Evolutionary conservation across 129 eudicot species (phyloP).

Genomic region (Pittosporum tobira): DNA sequence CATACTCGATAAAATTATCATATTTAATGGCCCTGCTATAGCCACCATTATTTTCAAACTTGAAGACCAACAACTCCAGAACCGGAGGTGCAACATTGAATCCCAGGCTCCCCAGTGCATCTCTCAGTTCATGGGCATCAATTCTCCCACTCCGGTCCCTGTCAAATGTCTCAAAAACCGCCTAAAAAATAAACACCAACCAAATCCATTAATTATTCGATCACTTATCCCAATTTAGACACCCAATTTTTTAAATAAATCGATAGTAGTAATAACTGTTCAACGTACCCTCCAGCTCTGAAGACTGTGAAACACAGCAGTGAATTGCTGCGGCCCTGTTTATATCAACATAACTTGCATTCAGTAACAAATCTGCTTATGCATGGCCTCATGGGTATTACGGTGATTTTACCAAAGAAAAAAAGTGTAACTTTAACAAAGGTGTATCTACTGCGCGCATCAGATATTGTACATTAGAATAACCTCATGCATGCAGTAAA

Average conservation of each 20-base stretch:
- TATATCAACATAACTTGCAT: background rate
- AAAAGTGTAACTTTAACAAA: no score
- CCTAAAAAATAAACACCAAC: slow-evolving; percentile 24
- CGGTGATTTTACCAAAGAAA: no score
- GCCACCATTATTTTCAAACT: slow-evolving; percentile 83
- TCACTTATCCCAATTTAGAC: background rate
- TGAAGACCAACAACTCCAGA: slow-evolving; percentile 66
- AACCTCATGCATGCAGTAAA: no score
- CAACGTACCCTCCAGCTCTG: slow-evolving; percentile 88
- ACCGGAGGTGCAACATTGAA: slow-evolving; percentile 57
- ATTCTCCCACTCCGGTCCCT: slow-evolving; percentile 85
- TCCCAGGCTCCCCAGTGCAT: slow-evolving; percentile 76
- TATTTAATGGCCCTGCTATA: slow-evolving; percentile 69
- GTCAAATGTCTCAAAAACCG: slow-evolving; percentile 70
- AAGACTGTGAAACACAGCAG: slow-evolving; percentile 64
- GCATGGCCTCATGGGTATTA: no score
- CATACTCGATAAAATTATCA: slow-evolving; percentile 94
- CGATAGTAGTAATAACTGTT: no score
- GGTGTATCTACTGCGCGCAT: no score
- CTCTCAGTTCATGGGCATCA: slow-evolving; percentile 60
- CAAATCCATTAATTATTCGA: background rate
- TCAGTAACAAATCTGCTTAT: no score
- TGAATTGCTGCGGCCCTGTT: slow-evolving; percentile 90
- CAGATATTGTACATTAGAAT: no score
- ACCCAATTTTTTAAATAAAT: no score